Base-by-base conservation (phyloP, 164 flowering plant species). In the Magnolia changhungtana region DNA sequence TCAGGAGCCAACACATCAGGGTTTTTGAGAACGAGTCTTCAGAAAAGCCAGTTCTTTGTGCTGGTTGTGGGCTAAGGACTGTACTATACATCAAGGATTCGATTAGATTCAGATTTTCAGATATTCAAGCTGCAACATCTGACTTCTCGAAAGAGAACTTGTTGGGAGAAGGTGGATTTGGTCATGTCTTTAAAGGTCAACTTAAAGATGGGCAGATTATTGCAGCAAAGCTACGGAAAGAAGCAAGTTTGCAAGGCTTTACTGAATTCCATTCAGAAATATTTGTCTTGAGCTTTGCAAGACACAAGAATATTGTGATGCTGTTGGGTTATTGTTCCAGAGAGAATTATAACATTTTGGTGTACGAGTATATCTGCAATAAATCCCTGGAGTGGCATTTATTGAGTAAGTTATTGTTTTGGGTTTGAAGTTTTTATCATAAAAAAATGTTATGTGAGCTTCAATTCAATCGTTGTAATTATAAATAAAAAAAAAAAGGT, bases 301-400 rank as follows among this genome's bases (percentile, higher is more conserved):
- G 90, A 2, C 94, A 90, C 83, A 88, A 81, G 84, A 90, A 90
- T 78, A 87, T 90, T 73, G 86, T 89, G 69, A 86, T 87, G 90
- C 83, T 90, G 74, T 78, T 90, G 75, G 94, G 92, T 23, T 88
- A 77, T 78, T 87, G 88, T 74, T 80, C 81, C 83, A 81, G 84
- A 81, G 89, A 86, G 72, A 83, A 82, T 72, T 74, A 76, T 18
- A 85, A 83, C 29, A 84, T 90, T 65, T 78, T 90, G 86, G 91
- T 90, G 6, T 90, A 90, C 63, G 94, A 90, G 79, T 90, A 88
- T 76, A 81, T 90, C 65, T 89, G 92, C 85, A 90, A 89, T 80
- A 80, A 76, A 37, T 90, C 94, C 50, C 88, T 90, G 23, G 81
- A 89, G 14, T 88, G 88, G 85, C 94, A 90, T 78, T 80, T 90